These are phyloP conservation scores for Xylaria polymorpha DNA, from an alignment of 2,329 filamentous ascomycete genomes.

Conservation along the genomic window DNA sequence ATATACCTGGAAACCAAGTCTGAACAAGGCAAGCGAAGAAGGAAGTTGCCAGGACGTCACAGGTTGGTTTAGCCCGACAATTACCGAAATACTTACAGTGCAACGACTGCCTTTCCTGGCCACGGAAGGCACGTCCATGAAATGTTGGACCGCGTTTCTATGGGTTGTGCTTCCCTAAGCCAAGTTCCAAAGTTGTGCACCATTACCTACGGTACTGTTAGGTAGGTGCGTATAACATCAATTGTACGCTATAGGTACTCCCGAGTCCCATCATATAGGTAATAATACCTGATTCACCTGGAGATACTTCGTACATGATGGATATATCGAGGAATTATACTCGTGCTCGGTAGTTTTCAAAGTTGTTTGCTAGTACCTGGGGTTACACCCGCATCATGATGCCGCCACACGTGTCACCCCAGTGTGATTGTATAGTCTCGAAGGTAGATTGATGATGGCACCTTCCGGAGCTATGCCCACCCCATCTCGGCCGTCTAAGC, in stretches of 20 bases:
- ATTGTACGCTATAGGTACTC: background rate
- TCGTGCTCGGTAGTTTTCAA: background rate
- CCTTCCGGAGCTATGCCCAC: background rate
- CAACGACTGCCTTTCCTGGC: slow-evolving; percentile 11
- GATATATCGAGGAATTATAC: background rate
- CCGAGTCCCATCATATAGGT: background rate
- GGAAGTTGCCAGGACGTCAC: background rate
- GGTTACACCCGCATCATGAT: slow-evolving; percentile 19
- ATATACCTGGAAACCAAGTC: slow-evolving; percentile 6
- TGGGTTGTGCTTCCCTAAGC: background rate
- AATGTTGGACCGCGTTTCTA: slow-evolving; percentile 12
- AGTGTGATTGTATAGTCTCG: slow-evolving; percentile 4
- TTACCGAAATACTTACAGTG: background rate
- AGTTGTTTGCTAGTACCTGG: background rate
- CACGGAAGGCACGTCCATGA: slow-evolving; percentile 1
- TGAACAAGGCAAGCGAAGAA: background rate
- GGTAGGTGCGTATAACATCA: background rate
- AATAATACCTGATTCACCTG: background rate
- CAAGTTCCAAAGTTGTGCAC: background rate
- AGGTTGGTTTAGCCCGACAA: slow-evolving; percentile 9
- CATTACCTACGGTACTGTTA: too few relatives aligned
- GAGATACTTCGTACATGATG: too few relatives aligned
- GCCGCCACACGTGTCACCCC: slow-evolving; percentile 11
- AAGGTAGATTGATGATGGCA: slow-evolving; percentile 3
- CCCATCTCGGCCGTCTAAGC: background rate